Evolutionary conservation across 106 monocot genomes (phyloP).

Genomic region (Iris macrosiphon): DNA sequence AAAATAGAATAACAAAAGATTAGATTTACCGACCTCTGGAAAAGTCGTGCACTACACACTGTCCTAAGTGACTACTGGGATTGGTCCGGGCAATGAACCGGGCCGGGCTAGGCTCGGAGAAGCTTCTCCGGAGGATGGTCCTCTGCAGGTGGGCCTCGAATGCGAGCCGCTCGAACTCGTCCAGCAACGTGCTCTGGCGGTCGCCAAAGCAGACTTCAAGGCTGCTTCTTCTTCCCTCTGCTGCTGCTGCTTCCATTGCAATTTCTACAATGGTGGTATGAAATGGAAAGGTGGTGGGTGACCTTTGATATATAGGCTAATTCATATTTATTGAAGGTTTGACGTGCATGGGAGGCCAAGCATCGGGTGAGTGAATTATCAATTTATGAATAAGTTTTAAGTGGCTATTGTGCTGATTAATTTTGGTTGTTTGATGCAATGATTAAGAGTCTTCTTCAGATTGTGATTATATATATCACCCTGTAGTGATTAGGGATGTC

Average conservation of each 20-base stretch:
- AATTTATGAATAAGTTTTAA: neutral
- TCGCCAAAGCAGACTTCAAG: slow-evolving; percentile 5
- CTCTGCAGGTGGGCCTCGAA: slow-evolving; percentile 24
- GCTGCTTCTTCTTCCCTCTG: neutral
- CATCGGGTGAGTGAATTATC: neutral
- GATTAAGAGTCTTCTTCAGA: too few relatives aligned
- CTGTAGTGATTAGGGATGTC: too few relatives aligned
- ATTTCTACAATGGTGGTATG: neutral
- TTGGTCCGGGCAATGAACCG: neutral
- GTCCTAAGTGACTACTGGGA: neutral
- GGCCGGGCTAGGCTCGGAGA: slow-evolving; percentile 10
- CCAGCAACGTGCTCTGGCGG: slow-evolving; percentile 12
- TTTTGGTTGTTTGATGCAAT: too few relatives aligned
- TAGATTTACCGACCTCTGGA: too few relatives aligned
- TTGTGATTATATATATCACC: too few relatives aligned
- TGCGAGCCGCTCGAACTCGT: slow-evolving; percentile 29
- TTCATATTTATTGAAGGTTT: neutral
- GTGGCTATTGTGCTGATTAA: neutral
- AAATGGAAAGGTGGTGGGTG: neutral
- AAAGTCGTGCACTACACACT: too few relatives aligned
- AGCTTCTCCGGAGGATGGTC: slow-evolving; percentile 4
- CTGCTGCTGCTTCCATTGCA: neutral
- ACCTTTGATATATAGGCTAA: neutral
- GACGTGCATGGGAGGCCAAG: slow-evolving; percentile 9
- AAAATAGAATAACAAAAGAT: too few relatives aligned